Conservation (phyloP, 2,329 filamentous ascomycete genomes). For the Macrophomina pseudophaseolina region DNA sequence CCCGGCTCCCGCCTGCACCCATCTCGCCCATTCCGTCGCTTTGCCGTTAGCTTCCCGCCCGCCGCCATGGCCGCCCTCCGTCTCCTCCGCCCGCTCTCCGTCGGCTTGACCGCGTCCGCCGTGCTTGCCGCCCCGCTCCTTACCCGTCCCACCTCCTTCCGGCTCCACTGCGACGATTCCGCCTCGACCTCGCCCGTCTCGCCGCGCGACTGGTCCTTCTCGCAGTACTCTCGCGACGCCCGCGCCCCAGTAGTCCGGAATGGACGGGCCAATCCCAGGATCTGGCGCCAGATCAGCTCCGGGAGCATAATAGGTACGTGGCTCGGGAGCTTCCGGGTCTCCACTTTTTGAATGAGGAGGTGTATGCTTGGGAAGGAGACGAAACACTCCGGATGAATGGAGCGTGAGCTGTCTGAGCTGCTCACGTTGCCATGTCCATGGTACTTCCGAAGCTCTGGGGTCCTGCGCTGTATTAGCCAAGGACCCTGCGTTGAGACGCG, state of each 20-base stretch:
- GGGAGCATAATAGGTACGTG: conserved; percentile 52
- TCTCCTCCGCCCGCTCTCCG: conserved; percentile 44
- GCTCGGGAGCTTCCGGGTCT: not conserved
- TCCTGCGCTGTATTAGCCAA: not conserved
- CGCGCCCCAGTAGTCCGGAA: conserved; percentile 45
- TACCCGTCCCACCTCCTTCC: conserved; percentile 35
- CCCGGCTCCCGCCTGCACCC: not conserved
- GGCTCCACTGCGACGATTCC: conserved; percentile 36
- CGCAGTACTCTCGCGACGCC: conserved; percentile 46
- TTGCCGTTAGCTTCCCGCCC: not conserved
- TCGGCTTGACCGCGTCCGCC: conserved; percentile 39
- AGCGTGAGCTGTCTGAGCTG: conserved; percentile 35
- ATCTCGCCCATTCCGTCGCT: not conserved
- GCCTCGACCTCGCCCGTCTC: conserved; percentile 34
- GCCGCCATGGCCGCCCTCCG: conserved; percentile 46
- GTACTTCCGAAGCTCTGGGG: not conserved
- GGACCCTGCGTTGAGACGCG: not conserved
- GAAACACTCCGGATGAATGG: not conserved
- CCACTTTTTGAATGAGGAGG: not conserved
- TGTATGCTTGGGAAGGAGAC: not conserved
- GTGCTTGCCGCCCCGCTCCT: conserved; percentile 42
- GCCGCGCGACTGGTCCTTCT: conserved; percentile 47
- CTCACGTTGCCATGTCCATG: conserved; percentile 31
- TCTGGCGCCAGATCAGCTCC: conserved; percentile 51
- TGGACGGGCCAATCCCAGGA: conserved; percentile 47